A percentile compares a stretch with the other conserved stretches of the same genome.
These are phyloP conservation scores for Chrysochromulina parva DNA, from an alignment of 78 protist species.

Conservation along the genomic window DNA sequence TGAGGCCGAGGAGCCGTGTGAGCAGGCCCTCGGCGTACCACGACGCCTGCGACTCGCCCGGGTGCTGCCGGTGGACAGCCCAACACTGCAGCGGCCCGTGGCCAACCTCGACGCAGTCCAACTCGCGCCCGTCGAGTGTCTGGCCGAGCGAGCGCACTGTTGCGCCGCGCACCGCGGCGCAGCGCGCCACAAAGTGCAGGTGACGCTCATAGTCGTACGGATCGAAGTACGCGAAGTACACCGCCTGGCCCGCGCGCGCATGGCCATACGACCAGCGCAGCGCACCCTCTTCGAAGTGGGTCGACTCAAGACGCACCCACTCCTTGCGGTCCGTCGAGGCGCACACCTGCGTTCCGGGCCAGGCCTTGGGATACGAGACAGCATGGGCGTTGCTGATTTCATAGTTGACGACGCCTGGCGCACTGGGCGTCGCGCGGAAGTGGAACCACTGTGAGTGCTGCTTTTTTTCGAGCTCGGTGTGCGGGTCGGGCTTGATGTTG, in stretches of 20 bases:
- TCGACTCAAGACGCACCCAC: neutral
- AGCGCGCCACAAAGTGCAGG: neutral
- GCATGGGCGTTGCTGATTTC: neutral
- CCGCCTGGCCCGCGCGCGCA: neutral
- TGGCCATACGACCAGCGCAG: neutral
- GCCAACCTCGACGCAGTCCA: neutral
- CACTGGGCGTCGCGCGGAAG: neutral
- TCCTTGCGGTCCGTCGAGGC: neutral
- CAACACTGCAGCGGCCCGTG: neutral
- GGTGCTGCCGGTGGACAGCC: constrained; percentile 19
- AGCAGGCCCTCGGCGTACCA: constrained; percentile 20
- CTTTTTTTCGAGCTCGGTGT: constrained; percentile 1
- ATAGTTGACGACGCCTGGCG: neutral
- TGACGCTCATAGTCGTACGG: neutral
- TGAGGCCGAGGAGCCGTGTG: neutral
- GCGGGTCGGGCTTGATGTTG: neutral
- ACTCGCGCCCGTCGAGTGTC: constrained; percentile 11
- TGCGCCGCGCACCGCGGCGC: neutral
- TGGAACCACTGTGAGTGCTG: constrained; percentile 10
- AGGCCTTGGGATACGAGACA: neutral
- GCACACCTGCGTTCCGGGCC: neutral
- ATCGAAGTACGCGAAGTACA: constrained; percentile 3
- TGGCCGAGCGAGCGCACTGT: neutral
- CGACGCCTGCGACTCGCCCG: constrained; percentile 1
- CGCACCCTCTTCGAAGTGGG: neutral